phyloP scores from a whole-genome alignment of 768 basidiomycete species.

The Hypsizygus marmoreus region DNA sequence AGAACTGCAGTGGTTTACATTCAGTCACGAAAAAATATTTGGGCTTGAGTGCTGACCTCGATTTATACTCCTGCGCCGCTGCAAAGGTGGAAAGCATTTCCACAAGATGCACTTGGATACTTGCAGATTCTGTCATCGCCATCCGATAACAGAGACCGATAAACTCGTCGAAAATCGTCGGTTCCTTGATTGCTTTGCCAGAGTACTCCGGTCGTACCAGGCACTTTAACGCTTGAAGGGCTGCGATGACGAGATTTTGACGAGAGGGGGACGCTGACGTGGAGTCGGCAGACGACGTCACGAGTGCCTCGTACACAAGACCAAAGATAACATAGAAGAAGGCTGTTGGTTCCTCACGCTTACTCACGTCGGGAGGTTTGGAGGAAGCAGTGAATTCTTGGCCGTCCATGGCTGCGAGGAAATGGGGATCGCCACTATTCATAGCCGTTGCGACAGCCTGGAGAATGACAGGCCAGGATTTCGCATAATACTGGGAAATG shows the following conservation, averaged over 20 bases:
- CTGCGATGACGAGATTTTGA: conserved; percentile 54
- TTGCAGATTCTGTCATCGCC: conserved; percentile 81
- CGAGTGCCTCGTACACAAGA: conserved; percentile 88
- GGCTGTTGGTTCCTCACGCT: conserved; percentile 64
- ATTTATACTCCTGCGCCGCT: conserved; percentile 32
- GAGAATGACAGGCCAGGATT: conserved; percentile 80
- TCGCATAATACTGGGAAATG: conserved; percentile 74
- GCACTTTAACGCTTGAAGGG: conserved; percentile 75
- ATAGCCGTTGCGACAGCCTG: conserved; percentile 85
- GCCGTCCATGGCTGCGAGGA: conserved; percentile 84
- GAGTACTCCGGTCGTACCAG: conserved; percentile 81
- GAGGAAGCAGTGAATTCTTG: conserved; percentile 41
- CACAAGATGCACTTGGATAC: conserved; percentile 69
- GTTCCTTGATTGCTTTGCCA: conserved; percentile 79
- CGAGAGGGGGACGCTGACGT: conserved; percentile 43
- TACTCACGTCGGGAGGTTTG: conserved; percentile 22
- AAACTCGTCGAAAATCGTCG: conserved; percentile 87
- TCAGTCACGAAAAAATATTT: background rate
- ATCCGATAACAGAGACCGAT: conserved; percentile 86
- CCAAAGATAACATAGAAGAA: conserved; percentile 93
- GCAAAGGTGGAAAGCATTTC: conserved; percentile 68
- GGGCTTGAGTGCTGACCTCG: conserved; percentile 18
- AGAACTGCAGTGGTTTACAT: conserved; percentile 19
- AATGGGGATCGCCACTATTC: conserved; percentile 64
- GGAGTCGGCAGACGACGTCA: conserved; percentile 62